Percentiles rank a stretch among this genome's conserved stretches.
phyloP scores from a whole-genome alignment of 1,284 basidiomycete genomes.

The Apiotrichum porosum region DNA sequence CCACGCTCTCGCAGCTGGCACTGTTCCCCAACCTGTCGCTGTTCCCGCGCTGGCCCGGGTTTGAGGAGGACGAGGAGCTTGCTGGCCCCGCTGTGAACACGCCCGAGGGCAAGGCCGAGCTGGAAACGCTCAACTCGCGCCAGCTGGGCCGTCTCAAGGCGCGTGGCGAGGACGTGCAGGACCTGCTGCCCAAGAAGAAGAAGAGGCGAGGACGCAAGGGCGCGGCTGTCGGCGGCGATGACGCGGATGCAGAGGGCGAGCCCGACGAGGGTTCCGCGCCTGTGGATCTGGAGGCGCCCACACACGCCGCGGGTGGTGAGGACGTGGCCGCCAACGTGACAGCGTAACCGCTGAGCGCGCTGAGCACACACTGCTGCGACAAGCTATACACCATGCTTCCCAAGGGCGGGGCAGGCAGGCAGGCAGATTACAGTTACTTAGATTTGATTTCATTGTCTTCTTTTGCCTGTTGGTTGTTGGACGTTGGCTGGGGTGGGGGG shows the following conservation, averaged over 20 bases:
- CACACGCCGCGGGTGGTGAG: neutral
- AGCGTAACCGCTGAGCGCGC: too few relatives aligned
- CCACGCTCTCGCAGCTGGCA: conserved; percentile 22
- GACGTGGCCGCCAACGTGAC: neutral
- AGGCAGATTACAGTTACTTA: too few relatives aligned
- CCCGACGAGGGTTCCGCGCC: neutral
- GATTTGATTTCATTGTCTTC: too few relatives aligned
- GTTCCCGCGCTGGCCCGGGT: conserved; percentile 44
- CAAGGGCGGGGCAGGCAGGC: too few relatives aligned
- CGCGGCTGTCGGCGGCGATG: neutral
- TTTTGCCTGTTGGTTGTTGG: too few relatives aligned
- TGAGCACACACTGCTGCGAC: too few relatives aligned
- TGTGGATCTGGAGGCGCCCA: neutral
- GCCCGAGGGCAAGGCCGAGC: conserved; percentile 10
- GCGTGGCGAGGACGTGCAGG: conserved; percentile 38
- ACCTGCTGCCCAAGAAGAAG: conserved; percentile 19
- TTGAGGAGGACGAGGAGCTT: conserved; percentile 45
- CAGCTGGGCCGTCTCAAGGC: conserved; percentile 43
- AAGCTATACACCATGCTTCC: too few relatives aligned
- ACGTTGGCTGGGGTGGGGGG: too few relatives aligned
- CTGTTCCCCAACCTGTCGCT: conserved; percentile 41
- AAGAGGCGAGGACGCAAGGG: conserved; percentile 1
- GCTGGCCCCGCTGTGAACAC: conserved; percentile 6
- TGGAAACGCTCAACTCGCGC: conserved; percentile 26
- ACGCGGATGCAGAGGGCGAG: neutral